Percentiles rank a stretch among this genome's conserved stretches.
phyloP scores from a whole-genome alignment of 2,329 filamentous ascomycete genomes.

The Samsoniella hepiali region DNA sequence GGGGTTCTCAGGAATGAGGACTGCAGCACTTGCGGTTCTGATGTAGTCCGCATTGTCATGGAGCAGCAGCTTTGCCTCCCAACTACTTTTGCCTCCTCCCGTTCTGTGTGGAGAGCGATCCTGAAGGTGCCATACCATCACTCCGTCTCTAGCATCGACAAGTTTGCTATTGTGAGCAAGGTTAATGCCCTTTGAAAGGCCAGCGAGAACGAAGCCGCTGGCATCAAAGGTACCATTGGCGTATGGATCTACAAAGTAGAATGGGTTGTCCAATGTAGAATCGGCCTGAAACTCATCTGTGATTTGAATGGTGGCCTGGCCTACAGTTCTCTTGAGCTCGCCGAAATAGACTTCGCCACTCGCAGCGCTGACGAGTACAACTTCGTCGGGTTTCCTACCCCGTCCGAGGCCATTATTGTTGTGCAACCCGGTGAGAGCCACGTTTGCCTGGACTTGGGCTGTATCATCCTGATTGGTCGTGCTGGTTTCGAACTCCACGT shows the following conservation, averaged over 20 bases:
- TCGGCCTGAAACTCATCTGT: slow-evolving; percentile 43
- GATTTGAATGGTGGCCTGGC: slow-evolving; percentile 29
- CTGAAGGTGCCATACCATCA: slow-evolving; percentile 44
- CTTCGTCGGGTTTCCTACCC: slow-evolving; percentile 39
- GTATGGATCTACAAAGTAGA: slow-evolving; percentile 54
- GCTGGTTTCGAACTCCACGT: slow-evolving; percentile 36
- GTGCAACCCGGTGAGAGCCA: slow-evolving; percentile 44
- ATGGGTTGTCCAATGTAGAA: slow-evolving; percentile 53
- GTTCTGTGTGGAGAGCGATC: slow-evolving; percentile 15
- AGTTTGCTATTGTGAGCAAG: slow-evolving; percentile 32
- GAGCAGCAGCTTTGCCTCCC: slow-evolving; percentile 50
- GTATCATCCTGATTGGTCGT: slow-evolving; percentile 27
- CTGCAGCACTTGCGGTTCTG: slow-evolving; percentile 47
- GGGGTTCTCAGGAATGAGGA: slow-evolving; percentile 52
- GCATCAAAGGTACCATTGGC: slow-evolving; percentile 41
- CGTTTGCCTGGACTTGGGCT: slow-evolving; percentile 38
- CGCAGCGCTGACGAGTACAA: slow-evolving; percentile 41
- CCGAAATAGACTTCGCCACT: slow-evolving; percentile 48
- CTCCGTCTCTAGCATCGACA: slow-evolving; percentile 37
- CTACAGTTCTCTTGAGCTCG: slow-evolving; percentile 23
- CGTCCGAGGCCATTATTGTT: slow-evolving; percentile 57
- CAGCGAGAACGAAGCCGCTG: slow-evolving; percentile 52
- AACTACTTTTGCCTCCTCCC: slow-evolving; percentile 25
- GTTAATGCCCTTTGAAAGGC: slow-evolving; percentile 41
- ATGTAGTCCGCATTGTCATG: slow-evolving; percentile 54